phyloP scores from a whole-genome alignment of 306 rosid genomes.

The Citrullus amarus region DNA sequence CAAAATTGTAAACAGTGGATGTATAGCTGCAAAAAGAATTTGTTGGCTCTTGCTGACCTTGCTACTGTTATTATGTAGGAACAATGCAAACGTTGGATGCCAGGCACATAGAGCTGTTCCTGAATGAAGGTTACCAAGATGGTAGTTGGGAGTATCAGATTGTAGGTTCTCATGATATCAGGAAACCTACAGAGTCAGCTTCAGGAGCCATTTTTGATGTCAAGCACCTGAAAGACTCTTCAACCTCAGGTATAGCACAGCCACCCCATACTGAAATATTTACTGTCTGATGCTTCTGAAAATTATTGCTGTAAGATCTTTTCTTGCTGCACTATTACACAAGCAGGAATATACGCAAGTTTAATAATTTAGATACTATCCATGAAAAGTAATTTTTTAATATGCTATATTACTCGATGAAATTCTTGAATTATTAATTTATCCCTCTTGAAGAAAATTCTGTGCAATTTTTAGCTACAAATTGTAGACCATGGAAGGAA shows the following conservation, averaged over 20 bases:
- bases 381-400: not conserved
- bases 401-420: not conserved
- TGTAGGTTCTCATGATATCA: constrained; percentile 74
- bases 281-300: not conserved
- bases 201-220: constrained; percentile 75
- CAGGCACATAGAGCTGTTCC: constrained; percentile 83
- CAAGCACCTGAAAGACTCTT: constrained; percentile 47
- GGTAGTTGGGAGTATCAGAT: constrained; percentile 85
- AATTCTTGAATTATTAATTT: not conserved
- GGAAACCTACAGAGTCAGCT: constrained; percentile 67
- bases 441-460: not conserved
- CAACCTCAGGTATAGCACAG: constrained; percentile 46
- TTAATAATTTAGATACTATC: not conserved
- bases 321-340: not conserved
- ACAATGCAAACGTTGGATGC: constrained; percentile 97
- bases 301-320: not conserved
- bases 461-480: not conserved
- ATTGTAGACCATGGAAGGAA: not conserved
- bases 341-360: not conserved
- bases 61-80: constrained; percentile 31
- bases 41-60: not conserved
- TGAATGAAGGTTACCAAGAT: constrained; percentile 48
- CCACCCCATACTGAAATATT: not conserved
- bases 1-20: not conserved
- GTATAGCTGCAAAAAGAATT: not conserved